phyloP scores from a whole-genome alignment of 2,329 filamentous ascomycete species.

The Hypoxylon sp. region DNA sequence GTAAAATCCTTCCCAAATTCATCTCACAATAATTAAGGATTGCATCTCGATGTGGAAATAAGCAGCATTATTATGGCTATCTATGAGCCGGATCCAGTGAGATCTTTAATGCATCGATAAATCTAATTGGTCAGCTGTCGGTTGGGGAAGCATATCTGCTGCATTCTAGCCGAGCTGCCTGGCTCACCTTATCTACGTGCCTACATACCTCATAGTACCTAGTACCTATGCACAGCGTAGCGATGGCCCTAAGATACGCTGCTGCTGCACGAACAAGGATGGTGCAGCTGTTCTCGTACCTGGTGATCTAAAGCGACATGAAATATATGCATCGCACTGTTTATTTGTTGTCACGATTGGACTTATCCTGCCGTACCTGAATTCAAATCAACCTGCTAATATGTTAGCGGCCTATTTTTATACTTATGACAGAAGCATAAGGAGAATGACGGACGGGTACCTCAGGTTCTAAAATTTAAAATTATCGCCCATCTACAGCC shows the following conservation, averaged over 20 bases:
- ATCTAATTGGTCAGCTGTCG: neutral
- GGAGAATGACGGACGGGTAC: neutral
- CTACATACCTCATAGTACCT: too few relatives aligned
- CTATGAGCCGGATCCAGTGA: neutral
- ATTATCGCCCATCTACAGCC: slow-evolving; percentile 1
- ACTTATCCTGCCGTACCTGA: neutral
- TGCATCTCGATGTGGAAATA: neutral
- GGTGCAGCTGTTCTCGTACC: slow-evolving; percentile 9
- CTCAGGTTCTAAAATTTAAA: neutral
- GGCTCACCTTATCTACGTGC: slow-evolving; percentile 19
- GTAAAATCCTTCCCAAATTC: neutral
- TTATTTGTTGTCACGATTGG: neutral
- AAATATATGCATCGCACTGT: slow-evolving; percentile 5
- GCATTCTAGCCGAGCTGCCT: neutral
- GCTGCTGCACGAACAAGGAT: slow-evolving; percentile 19
- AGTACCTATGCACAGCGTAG: slow-evolving; percentile 6
- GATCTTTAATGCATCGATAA: neutral
- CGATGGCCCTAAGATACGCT: neutral
- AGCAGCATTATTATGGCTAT: neutral
- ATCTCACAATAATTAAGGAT: neutral
- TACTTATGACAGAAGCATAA: neutral
- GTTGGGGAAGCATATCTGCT: neutral
- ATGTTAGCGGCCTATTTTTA: neutral
- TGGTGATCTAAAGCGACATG: slow-evolving; percentile 2
- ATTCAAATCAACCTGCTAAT: neutral